Percentiles rank a stretch among this genome's conserved stretches.
Conservation (phyloP, 306 rosid species). For the Mimosa bimucronata region DNA sequence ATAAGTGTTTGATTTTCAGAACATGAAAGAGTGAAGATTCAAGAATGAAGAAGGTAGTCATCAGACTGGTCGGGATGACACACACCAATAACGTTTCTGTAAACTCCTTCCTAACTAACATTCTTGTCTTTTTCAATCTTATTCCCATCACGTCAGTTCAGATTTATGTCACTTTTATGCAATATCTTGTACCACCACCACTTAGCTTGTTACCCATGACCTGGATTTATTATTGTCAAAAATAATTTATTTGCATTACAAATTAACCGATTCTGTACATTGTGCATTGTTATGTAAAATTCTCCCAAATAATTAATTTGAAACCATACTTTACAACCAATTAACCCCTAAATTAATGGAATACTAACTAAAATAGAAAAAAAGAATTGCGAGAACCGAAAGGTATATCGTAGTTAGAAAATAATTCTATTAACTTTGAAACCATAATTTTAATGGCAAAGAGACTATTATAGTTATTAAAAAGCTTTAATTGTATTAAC, state of each 20-base stretch:
- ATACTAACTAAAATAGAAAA: too few relatives aligned
- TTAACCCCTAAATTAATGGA: too few relatives aligned
- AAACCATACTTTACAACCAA: too few relatives aligned
- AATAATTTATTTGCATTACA: background rate
- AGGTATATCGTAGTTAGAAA: too few relatives aligned
- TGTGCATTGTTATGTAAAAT: too few relatives aligned
- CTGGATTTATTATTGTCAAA: background rate
- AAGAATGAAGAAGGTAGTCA: conserved; percentile 32
- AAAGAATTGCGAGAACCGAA: too few relatives aligned
- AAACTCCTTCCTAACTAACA: conserved; percentile 32
- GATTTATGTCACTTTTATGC: conserved; percentile 19
- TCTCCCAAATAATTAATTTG: too few relatives aligned
- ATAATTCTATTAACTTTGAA: too few relatives aligned
- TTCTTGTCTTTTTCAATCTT: conserved; percentile 3
- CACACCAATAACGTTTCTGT: conserved; percentile 48
- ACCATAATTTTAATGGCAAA: too few relatives aligned
- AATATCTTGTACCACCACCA: background rate
- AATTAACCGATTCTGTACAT: background rate
- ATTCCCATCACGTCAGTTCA: background rate
- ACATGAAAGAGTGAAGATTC: background rate
- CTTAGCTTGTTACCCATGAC: background rate
- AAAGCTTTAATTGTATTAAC: too few relatives aligned
- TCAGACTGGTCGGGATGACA: conserved; percentile 69
- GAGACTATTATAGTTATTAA: too few relatives aligned
- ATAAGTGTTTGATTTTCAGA: background rate